Evolutionary conservation across 2,329 filamentous ascomycete species (phyloP).

Genomic region (Talaromyces funiculosus): DNA sequence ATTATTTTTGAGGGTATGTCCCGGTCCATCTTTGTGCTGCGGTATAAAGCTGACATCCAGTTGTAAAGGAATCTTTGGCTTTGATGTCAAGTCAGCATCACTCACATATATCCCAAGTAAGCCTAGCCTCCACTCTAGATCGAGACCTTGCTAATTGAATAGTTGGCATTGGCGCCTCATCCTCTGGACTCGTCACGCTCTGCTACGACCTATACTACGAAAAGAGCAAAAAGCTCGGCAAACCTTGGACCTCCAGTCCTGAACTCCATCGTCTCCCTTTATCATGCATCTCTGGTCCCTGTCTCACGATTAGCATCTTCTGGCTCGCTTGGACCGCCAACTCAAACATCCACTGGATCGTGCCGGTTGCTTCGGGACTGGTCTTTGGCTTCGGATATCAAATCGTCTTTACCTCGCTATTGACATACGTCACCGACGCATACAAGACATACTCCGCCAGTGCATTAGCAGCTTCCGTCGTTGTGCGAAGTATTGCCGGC

Average conservation of each 20-base stretch:
- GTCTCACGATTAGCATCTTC: slow-evolving; percentile 26
- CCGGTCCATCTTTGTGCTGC: too few relatives aligned
- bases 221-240: slow-evolving; percentile 45
- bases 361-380: slow-evolving; percentile 56
- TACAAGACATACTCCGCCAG: slow-evolving; percentile 60
- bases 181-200: slow-evolving; percentile 58
- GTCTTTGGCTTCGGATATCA: slow-evolving; percentile 58
- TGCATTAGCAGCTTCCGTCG: slow-evolving; percentile 50
- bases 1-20: slow-evolving; percentile 55
- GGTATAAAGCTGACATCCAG: neutral
- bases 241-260: slow-evolving; percentile 49
- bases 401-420: slow-evolving; percentile 58
- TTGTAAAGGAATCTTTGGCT: slow-evolving; percentile 50
- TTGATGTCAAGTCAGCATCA: slow-evolving; percentile 60
- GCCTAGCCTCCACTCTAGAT: neutral
- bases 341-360: slow-evolving; percentile 45
- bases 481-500: slow-evolving; percentile 47
- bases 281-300: slow-evolving; percentile 61
- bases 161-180: slow-evolving; percentile 57
- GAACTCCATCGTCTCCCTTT: slow-evolving; percentile 49
- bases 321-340: slow-evolving; percentile 58
- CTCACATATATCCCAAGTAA: slow-evolving; percentile 60
- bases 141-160: neutral
- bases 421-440: slow-evolving; percentile 63
- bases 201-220: slow-evolving; percentile 58